Evolutionary conservation across 768 basidiomycete genomes (phyloP).

Genomic region (Xanthoconium stramineum): DNA sequence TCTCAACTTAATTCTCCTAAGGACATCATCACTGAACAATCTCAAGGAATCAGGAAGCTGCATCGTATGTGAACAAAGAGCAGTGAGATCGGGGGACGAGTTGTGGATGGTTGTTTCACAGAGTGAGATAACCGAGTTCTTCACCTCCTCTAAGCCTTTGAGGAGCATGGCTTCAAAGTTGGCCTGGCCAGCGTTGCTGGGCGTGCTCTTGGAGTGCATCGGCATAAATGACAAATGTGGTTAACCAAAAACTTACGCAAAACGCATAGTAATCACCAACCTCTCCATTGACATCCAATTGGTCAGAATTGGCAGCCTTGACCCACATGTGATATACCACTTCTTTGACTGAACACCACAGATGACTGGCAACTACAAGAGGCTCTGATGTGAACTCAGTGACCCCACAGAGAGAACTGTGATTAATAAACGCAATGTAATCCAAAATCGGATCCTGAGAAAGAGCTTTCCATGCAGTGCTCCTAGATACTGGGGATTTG

Average conservation of each 20-base stretch:
- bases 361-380: neutral
- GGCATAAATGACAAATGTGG: neutral
- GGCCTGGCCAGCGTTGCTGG: neutral
- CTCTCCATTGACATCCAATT: neutral
- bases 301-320: neutral
- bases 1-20: neutral
- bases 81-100: neutral
- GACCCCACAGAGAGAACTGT: no score
- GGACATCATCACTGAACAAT: neutral
- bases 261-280: neutral
- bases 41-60: neutral
- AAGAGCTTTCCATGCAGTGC: neutral
- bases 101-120: neutral
- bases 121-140: neutral
- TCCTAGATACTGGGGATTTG: neutral
- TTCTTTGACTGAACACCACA: neutral
- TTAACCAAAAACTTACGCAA: no score
- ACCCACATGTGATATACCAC: neutral
- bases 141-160: neutral
- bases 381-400: neutral
- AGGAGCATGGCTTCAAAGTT: neutral
- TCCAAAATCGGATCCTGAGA: neutral
- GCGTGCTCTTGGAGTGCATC: neutral
- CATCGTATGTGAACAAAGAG: neutral
- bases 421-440: neutral